phyloP scores from a whole-genome alignment of 2,329 filamentous ascomycete species.

The Fusarium graminum region DNA sequence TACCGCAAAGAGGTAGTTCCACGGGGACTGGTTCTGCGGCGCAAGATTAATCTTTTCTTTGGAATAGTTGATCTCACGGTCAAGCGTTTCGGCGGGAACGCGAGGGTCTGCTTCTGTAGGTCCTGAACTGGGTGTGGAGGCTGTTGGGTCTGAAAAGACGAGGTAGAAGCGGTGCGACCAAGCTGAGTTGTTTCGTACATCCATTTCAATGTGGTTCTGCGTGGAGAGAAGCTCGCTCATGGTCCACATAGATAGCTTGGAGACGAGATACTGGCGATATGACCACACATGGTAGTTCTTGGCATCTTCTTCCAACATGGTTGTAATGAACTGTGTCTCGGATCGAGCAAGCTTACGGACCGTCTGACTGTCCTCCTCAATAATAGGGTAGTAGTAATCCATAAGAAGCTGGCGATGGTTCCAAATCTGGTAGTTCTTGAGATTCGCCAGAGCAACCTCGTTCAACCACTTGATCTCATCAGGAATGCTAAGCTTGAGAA shows the following conservation, averaged over 20 bases:
- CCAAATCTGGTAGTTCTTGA: slow-evolving; percentile 99
- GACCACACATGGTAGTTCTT: slow-evolving; percentile 99
- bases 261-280: slow-evolving; percentile 81
- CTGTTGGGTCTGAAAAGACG: slow-evolving; percentile 76
- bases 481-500: slow-evolving; percentile 72
- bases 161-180: slow-evolving; percentile 98
- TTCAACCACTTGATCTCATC: slow-evolving; percentile 91
- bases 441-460: slow-evolving; percentile 80
- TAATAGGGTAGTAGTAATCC: slow-evolving; percentile 69
- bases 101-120: slow-evolving; percentile 66
- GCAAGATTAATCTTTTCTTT: slow-evolving; percentile 80
- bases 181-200: slow-evolving; percentile 95
- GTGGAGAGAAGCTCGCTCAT: slow-evolving; percentile 79
- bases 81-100: slow-evolving; percentile 73
- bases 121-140: slow-evolving; percentile 61
- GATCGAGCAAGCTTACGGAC: slow-evolving; percentile 69
- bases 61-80: slow-evolving; percentile 81
- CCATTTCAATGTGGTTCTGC: slow-evolving; percentile 78
- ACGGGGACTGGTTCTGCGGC: slow-evolving; percentile 93
- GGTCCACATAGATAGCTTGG: slow-evolving; percentile 76
- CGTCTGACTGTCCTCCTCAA: slow-evolving; percentile 67
- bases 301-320: slow-evolving; percentile 86
- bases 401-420: slow-evolving; percentile 77
- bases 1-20: slow-evolving; percentile 90
- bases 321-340: slow-evolving; percentile 80